Percentiles rank a stretch among this genome's conserved stretches.
Evolutionary conservation across 1,284 basidiomycete species (phyloP).

Genomic region (Ustilago tritici): DNA sequence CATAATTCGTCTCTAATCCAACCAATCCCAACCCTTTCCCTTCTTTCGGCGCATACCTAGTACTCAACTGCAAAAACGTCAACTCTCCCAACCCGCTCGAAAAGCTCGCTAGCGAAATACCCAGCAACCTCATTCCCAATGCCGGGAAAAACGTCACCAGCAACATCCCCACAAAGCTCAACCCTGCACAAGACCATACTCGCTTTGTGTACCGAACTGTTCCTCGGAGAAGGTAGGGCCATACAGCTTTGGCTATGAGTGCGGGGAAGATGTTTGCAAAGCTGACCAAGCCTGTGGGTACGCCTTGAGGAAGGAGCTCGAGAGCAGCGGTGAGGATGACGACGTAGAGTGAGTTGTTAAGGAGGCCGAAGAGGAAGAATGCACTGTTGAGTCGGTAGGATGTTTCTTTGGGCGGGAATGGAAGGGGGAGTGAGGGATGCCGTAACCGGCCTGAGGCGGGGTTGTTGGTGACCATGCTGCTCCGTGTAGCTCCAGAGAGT

Average conservation of each 20-base stretch:
- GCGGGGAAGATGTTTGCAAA: slow-evolving; percentile 74
- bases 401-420: slow-evolving; percentile 4
- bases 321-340: slow-evolving; percentile 95
- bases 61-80: slow-evolving; percentile 93
- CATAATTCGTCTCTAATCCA: slow-evolving; percentile 36
- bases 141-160: slow-evolving; percentile 82
- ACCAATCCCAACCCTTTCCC: slow-evolving; percentile 13
- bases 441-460: background rate
- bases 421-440: background rate
- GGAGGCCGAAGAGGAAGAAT: slow-evolving; percentile 70
- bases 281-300: slow-evolving; percentile 81
- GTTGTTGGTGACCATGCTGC: background rate
- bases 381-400: slow-evolving; percentile 45
- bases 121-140: slow-evolving; percentile 80
- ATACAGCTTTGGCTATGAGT: slow-evolving; percentile 82
- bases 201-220: slow-evolving; percentile 56
- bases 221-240: slow-evolving; percentile 78
- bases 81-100: slow-evolving; percentile 93
- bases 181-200: slow-evolving; percentile 70
- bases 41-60: slow-evolving; percentile 72
- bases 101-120: slow-evolving; percentile 90
- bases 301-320: slow-evolving; percentile 82
- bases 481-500: background rate
- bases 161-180: slow-evolving; percentile 67
- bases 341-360: slow-evolving; percentile 77